Evolutionary conservation across 306 rosid species (phyloP).

Genomic region (Adenanthera pavonina): DNA sequence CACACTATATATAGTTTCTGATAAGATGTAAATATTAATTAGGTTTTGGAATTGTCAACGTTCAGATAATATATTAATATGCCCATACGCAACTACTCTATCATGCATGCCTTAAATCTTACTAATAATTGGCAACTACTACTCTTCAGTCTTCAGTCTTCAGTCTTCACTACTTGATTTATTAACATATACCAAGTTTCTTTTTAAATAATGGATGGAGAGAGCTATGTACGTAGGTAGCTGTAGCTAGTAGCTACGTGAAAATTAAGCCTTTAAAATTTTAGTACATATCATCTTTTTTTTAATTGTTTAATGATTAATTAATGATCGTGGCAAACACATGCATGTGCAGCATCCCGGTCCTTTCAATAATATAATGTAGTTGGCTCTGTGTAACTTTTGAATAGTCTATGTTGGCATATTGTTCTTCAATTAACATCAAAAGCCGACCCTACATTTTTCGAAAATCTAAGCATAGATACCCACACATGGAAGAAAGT

Average conservation of each 20-base stretch:
- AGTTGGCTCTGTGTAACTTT: not conserved
- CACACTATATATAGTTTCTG: too few species aligned
- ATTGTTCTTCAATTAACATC: not conserved
- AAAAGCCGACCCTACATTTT: not conserved
- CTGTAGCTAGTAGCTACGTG: not conserved
- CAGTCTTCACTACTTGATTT: too few species aligned
- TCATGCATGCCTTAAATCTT: too few species aligned
- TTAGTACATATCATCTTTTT: not conserved
- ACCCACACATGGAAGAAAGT: not conserved
- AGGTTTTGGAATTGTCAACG: not conserved
- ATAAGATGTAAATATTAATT: not conserved
- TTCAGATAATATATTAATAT: too few species aligned
- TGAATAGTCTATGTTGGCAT: conserved; percentile 13
- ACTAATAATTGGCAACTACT: too few species aligned
- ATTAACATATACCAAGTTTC: too few species aligned
- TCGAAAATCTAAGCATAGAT: not conserved
- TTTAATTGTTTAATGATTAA: not conserved
- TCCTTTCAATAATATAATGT: not conserved
- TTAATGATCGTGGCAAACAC: not conserved
- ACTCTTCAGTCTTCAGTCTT: too few species aligned
- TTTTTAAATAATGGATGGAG: too few species aligned
- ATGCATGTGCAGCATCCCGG: not conserved
- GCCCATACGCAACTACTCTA: too few species aligned
- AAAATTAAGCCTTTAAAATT: not conserved
- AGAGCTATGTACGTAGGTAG: too few species aligned